phyloP scores from a whole-genome alignment of 371 early-diverging fungal species.

The Polyrhizophydium stewartii region DNA sequence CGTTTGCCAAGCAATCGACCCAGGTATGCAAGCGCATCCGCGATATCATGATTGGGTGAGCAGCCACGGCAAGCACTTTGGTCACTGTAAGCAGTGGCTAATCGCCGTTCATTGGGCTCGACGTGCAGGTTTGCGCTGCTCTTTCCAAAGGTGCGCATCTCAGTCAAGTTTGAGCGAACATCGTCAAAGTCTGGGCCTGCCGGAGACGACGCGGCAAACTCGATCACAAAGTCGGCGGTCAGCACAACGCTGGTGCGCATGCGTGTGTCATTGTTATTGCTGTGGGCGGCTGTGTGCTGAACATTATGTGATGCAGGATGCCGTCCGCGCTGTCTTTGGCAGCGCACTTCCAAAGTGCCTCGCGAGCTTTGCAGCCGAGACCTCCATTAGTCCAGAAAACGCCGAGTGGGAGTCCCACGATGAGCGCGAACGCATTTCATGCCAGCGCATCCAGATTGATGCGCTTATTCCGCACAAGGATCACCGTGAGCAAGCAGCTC shows the following conservation, averaged over 20 bases:
- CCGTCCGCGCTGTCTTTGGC: background rate
- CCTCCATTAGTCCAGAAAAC: background rate
- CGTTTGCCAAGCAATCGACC: background rate
- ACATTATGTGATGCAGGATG: background rate
- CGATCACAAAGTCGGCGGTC: background rate
- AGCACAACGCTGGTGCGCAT: background rate
- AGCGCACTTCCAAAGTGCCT: background rate
- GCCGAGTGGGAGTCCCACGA: background rate
- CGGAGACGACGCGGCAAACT: background rate
- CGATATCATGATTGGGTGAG: background rate
- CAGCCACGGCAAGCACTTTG: background rate
- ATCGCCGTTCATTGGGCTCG: slow-evolving; percentile 24
- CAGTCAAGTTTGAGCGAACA: slow-evolving; percentile 9
- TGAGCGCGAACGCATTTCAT: background rate
- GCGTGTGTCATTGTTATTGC: background rate
- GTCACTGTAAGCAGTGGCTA: too few relatives aligned
- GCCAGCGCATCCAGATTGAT: background rate
- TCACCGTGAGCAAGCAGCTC: background rate
- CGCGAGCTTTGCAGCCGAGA: background rate
- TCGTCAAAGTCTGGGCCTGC: background rate
- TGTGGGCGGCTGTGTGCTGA: background rate
- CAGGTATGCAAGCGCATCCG: background rate
- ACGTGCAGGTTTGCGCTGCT: slow-evolving; percentile 33
- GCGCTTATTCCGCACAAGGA: background rate
- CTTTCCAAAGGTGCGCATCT: slow-evolving; percentile 33